Conservation (phyloP, 345 rosid genomes). For the Populus pruinosa region DNA sequence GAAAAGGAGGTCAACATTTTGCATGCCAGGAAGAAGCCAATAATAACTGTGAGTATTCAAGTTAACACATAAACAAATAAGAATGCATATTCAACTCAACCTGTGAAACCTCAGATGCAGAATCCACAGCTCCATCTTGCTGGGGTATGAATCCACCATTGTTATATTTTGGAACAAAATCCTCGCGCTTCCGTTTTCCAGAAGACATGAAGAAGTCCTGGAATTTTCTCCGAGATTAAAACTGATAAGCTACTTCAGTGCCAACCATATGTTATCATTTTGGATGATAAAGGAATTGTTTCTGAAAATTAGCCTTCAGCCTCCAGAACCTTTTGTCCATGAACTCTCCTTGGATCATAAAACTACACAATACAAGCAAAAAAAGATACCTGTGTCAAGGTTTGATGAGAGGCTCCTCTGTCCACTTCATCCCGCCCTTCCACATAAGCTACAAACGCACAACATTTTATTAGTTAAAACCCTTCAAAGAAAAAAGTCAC, state of each 20-base stretch:
- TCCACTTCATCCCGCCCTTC: constrained; percentile 91
- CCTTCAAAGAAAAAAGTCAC: constrained; percentile 6
- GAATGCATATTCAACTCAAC: constrained; percentile 24
- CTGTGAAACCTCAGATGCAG: constrained; percentile 37
- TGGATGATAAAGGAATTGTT: constrained; percentile 9
- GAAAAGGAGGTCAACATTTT: not conserved
- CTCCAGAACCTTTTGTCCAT: constrained; percentile 4
- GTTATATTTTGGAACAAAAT: constrained; percentile 55
- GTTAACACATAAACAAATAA: not conserved
- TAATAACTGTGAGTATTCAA: not conserved
- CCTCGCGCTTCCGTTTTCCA: constrained; percentile 96
- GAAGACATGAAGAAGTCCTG: constrained; percentile 88
- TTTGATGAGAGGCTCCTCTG: constrained; percentile 66
- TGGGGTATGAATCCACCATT: constrained; percentile 93
- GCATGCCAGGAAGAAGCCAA: not conserved
- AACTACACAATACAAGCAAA: constrained; percentile 7
- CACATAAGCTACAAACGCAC: constrained; percentile 63
- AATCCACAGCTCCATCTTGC: constrained; percentile 91
- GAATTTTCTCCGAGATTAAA: constrained; percentile 29
- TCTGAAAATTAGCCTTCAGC: constrained; percentile 3
- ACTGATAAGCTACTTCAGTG: constrained; percentile 19
- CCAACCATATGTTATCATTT: constrained; percentile 7
- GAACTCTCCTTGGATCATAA: constrained; percentile 14
- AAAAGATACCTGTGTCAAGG: constrained; percentile 69
- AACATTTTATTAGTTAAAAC: constrained; percentile 16